phyloP scores from a whole-genome alignment of 2,329 filamentous ascomycete species.

The Nemania abortiva region DNA sequence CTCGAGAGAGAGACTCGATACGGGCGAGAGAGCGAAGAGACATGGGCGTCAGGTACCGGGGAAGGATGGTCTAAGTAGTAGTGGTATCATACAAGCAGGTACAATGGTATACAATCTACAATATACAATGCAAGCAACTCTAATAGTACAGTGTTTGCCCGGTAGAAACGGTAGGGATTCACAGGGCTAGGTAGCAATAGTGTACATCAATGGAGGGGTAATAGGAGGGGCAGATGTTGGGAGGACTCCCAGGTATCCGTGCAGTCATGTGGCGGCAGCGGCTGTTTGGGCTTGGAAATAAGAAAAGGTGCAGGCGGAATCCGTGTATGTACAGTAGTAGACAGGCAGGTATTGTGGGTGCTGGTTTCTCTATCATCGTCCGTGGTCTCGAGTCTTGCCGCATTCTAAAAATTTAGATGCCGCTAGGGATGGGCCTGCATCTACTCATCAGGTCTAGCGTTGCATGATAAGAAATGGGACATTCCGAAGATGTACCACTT shows the following conservation, averaged over 20 bases:
- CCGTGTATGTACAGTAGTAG: no score
- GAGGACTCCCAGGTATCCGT: slow-evolving; percentile 30
- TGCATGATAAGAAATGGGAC: neutral
- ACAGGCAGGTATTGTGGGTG: slow-evolving; percentile 30
- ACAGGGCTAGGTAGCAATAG: slow-evolving; percentile 12
- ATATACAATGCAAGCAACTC: slow-evolving; percentile 24
- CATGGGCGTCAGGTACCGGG: slow-evolving; percentile 42
- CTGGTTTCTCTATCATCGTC: slow-evolving; percentile 12
- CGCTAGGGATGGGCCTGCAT: slow-evolving; percentile 25
- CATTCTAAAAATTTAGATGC: slow-evolving; percentile 27
- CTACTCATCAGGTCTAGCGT: slow-evolving; percentile 29
- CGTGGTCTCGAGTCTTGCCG: slow-evolving; percentile 13
- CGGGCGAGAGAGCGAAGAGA: slow-evolving; percentile 46
- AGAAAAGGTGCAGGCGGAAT: slow-evolving; percentile 18
- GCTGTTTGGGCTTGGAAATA: slow-evolving; percentile 20
- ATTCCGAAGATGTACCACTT: neutral
- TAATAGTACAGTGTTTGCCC: slow-evolving; percentile 33
- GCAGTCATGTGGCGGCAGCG: slow-evolving; percentile 24
- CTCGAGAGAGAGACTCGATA: slow-evolving; percentile 45
- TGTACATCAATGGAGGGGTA: slow-evolving; percentile 39
- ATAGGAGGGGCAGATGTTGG: slow-evolving; percentile 36
- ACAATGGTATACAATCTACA: slow-evolving; percentile 8
- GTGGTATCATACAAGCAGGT: slow-evolving; percentile 27
- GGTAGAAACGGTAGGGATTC: slow-evolving; percentile 20
- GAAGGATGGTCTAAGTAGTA: slow-evolving; percentile 25